phyloP scores from a whole-genome alignment of 164 flowering plant genomes.

The Cinnamomum chago region DNA sequence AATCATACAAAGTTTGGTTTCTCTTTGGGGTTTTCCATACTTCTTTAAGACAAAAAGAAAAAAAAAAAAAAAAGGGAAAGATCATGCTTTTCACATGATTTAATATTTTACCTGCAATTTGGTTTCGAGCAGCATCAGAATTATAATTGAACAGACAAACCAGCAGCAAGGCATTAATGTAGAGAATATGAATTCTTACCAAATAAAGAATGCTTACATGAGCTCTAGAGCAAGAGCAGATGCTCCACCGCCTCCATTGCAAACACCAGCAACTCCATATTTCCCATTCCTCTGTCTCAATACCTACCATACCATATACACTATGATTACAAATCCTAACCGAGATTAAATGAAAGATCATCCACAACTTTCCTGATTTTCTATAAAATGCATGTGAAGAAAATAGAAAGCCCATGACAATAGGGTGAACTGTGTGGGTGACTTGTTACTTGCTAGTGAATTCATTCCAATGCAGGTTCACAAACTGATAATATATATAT shows the following conservation, averaged over 20 bases:
- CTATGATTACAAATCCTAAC: background rate
- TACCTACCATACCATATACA: slow-evolving; percentile 37
- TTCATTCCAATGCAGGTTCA: too few relatives aligned
- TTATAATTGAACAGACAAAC: background rate
- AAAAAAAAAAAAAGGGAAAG: too few relatives aligned
- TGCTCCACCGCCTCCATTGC: slow-evolving; percentile 94
- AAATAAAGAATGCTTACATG: slow-evolving; percentile 46
- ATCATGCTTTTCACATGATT: background rate
- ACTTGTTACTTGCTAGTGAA: too few relatives aligned
- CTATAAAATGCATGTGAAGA: background rate
- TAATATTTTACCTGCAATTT: background rate
- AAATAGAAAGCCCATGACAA: background rate
- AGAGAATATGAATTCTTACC: slow-evolving; percentile 15
- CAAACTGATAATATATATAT: too few relatives aligned
- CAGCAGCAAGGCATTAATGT: background rate
- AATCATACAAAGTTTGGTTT: too few relatives aligned
- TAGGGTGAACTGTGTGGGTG: too few relatives aligned
- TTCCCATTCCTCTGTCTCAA: slow-evolving; percentile 60
- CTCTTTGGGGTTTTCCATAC: background rate
- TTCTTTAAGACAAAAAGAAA: too few relatives aligned
- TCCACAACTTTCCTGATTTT: background rate
- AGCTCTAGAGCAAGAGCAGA: slow-evolving; percentile 77
- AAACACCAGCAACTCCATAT: slow-evolving; percentile 65
- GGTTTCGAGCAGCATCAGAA: background rate
- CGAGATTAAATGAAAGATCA: background rate